phyloP scores from a whole-genome alignment of 768 basidiomycete genomes.

The Rhodosporidiobolus sp. region DNA sequence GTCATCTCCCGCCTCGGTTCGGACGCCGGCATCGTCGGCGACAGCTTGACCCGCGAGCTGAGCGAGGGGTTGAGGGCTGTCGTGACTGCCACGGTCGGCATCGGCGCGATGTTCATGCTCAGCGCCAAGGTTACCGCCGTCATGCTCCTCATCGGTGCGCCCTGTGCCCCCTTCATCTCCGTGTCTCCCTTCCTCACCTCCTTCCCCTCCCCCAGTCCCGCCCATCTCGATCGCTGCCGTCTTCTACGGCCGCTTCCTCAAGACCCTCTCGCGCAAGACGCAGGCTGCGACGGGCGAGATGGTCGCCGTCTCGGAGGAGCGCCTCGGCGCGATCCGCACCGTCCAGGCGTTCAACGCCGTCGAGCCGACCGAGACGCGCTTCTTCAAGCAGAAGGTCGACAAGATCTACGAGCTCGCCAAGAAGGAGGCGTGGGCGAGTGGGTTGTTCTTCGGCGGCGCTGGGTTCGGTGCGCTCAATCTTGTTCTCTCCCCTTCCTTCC shows the following conservation, averaged over 20 bases:
- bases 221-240: conserved; percentile 64
- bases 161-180: background rate
- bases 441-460: conserved; percentile 74
- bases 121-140: conserved; percentile 75
- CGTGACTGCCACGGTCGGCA: conserved; percentile 95
- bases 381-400: conserved; percentile 64
- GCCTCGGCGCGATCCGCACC: conserved; percentile 78
- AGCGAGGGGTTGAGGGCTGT: conserved; percentile 60
- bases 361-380: conserved; percentile 66
- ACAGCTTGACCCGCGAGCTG: conserved; percentile 54
- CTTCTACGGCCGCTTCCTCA: conserved; percentile 91
- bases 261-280: conserved; percentile 81
- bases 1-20: conserved; percentile 84
- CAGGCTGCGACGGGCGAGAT: conserved; percentile 87
- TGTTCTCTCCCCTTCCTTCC: conserved; percentile 46
- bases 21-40: conserved; percentile 86
- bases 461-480: conserved; percentile 40
- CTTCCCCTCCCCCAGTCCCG: conserved; percentile 75
- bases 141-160: conserved; percentile 79
- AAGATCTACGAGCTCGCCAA: conserved; percentile 69
- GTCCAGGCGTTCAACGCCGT: conserved; percentile 86
- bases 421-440: conserved; percentile 80
- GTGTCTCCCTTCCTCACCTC: conserved; percentile 65
- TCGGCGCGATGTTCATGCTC: conserved; percentile 92
- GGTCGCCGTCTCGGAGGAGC: conserved; percentile 75